Evolutionary conservation across 331 rosid species (phyloP), one percentile per base, ranked within the genome.

Genomic region (Ulmus americana): DNA sequence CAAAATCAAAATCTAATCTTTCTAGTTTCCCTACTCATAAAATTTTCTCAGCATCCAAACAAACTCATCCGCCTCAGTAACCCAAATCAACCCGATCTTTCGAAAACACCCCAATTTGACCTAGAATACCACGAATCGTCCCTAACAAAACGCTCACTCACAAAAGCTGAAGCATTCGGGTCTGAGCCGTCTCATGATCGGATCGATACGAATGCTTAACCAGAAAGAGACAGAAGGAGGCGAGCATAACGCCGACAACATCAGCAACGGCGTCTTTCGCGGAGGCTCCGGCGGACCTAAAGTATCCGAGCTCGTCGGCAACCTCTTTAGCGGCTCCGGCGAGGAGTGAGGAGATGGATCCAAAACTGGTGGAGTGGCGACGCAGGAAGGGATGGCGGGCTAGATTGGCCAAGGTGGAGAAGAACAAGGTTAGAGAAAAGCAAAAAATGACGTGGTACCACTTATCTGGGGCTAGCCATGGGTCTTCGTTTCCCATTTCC

Each of bases 241-340:
- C 95, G 8, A 86, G 18, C 20, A 80, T 2, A 22, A 83, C 96
- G 20, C 97, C 97, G 2, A 84, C 9, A 2, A 81, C 6, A 71
- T 91, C 90, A 20, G 97, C 90, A 8, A 83, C 42, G 11, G 86
- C 92, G 43, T 91, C 97, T 51, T 59, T 86, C 42, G 73, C 39
- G 13, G 96, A 91, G 47, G 96, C 96, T 6, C 96, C 96, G 7
- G 95, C 77, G n/a, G 97, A 86, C 8, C 45, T 81, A 70, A 91
- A 91, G 79, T 65, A 83, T 3, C 95, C 90, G 12, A 91, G 83
- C 53, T 88, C 85, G 64, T 90, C 96, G 63, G 95, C 97, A 59
- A 77, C 77, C 64, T 91, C 97, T 76, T 91, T 91, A 67, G 82
- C 88, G 55, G 87, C 95, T 55, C 97, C 96, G 74, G 81, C 82